These are phyloP conservation scores for Brassica rapa DNA, from an alignment of 345 rosid species.

Conservation along the genomic window DNA sequence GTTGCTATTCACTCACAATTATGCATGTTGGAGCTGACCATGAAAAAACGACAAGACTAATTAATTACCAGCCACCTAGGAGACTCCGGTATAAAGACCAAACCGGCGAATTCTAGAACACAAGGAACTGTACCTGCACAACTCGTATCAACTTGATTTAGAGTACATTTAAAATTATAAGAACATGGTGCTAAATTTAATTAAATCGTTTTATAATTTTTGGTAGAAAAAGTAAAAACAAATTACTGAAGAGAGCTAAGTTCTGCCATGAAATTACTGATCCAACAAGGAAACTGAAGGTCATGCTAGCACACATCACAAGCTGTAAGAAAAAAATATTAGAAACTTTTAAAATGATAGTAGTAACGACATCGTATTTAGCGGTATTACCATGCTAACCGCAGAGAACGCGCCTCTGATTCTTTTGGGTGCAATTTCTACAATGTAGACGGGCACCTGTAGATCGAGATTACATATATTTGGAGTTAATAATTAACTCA, in stretches of 20 bases:
- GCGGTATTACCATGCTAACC: constrained; percentile 39
- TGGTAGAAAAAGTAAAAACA: neutral
- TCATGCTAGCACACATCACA: constrained; percentile 71
- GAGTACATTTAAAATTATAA: constrained; percentile 40
- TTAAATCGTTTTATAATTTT: neutral
- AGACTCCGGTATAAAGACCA: constrained; percentile 42
- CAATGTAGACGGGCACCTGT: constrained; percentile 80
- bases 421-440: constrained; percentile 79
- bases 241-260: constrained; percentile 68
- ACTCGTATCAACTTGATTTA: constrained; percentile 50
- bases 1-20: neutral
- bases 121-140: constrained; percentile 58
- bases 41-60: constrained; percentile 9
- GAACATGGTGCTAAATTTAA: constrained; percentile 15
- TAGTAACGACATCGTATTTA: neutral
- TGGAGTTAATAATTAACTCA: neutral
- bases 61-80: constrained; percentile 65
- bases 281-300: constrained; percentile 68
- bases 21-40: neutral
- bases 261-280: constrained; percentile 63
- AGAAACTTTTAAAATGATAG: neutral
- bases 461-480: neutral
- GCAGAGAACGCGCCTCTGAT: constrained; percentile 78
- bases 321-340: constrained; percentile 42
- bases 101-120: constrained; percentile 34